Base-by-base conservation (phyloP, 257 asterid genomes). In the Solanum appendiculatum region DNA sequence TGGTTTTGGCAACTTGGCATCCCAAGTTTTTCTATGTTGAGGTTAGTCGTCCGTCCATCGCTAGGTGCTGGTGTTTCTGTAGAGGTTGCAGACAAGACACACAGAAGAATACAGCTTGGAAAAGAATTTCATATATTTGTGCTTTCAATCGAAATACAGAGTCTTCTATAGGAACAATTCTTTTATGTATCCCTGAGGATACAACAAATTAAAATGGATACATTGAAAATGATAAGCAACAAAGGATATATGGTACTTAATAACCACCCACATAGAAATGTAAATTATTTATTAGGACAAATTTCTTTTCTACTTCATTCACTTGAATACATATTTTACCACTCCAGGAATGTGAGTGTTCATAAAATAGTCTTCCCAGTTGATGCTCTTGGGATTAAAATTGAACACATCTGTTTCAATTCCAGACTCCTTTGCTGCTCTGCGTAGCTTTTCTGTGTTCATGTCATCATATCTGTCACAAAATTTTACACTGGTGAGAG, bases 351-450 rank as follows among this genome's bases (percentile, higher is more conserved):
- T 2, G 88, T 91, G 94, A 46, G 92, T 87, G 44, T 90, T 88
- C 86, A 75, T 15, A 90, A 93, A 91, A 86, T 92, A 91, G 60
- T 93, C 92, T 4, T 89, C 95, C 95, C 96, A 93, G 34, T 90
- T 69, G 42, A 93, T 88, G 82, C 33, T 48, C 86, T 86, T 92
- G 34, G 96, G 91, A 86, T 92, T 94, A 44, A 93, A 93, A 63
- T 89, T 88, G 90, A 93, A 91, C 64, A 89, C 18, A 21, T 91
- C 90, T 25, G 64, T 74, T 48, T 93, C 94, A 27, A 85, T 81
- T 9, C 88, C 89, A 25, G 89, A 87, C 84, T 90, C 90, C 11
- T 27, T 69, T 2, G 88, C 89, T 74, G 91, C 91, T 72, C 91
- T 87, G 63, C 95, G 87, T 4, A 91, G 82, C 85, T 89, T 92